Evolutionary conservation across 2,329 filamentous ascomycete genomes (phyloP).

Genomic region (Botrytis tulipae): DNA sequence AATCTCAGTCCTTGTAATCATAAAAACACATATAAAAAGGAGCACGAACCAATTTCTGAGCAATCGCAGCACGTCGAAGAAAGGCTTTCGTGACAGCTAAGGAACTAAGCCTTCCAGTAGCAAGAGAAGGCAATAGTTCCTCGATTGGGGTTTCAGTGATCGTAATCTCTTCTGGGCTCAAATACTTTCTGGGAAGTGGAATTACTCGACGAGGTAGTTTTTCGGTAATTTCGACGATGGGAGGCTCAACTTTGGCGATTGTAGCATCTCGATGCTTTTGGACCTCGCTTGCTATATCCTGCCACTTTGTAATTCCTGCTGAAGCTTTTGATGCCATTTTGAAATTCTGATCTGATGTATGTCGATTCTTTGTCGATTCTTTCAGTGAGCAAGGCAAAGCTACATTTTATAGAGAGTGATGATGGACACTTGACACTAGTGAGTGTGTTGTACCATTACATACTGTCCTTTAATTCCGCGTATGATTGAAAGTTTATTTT

Average conservation of each 20-base stretch:
- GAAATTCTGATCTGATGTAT: background rate
- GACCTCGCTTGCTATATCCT: background rate
- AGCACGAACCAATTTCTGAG: slow-evolving; percentile 44
- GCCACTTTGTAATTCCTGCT: background rate
- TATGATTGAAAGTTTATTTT: background rate
- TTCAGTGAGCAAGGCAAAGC: background rate
- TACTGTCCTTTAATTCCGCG: background rate
- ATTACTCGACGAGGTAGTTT: background rate
- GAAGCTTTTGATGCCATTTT: background rate
- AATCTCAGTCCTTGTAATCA: background rate
- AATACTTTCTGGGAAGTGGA: background rate
- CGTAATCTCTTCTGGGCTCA: background rate
- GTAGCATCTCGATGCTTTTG: background rate
- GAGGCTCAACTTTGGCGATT: background rate
- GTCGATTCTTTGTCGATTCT: background rate
- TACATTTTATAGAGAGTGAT: background rate
- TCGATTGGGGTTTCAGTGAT: slow-evolving; percentile 35
- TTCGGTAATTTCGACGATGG: background rate
- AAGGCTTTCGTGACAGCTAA: slow-evolving; percentile 45
- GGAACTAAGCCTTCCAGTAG: slow-evolving; percentile 26
- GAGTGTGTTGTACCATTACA: background rate
- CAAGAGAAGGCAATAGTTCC: slow-evolving; percentile 26
- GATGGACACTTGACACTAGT: background rate
- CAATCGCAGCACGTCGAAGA: slow-evolving; percentile 48
- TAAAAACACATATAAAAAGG: too few species aligned